These are phyloP conservation scores for Paraurostyla sp. DNA, from an alignment of 73 alveolate species.

Conservation along the genomic window DNA sequence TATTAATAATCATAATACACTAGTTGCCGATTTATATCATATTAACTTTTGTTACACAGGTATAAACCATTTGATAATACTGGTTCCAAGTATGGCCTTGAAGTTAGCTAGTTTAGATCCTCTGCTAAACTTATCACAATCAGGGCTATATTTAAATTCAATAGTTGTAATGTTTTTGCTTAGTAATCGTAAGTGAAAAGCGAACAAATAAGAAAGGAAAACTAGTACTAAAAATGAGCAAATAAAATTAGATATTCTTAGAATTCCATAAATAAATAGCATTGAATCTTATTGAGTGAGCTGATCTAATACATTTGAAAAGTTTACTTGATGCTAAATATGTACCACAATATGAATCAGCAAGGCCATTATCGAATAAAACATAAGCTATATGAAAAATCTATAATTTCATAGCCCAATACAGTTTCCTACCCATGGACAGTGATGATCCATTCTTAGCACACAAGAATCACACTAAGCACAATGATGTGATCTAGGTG, in stretches of 20 bases:
- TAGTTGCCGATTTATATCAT: no score
- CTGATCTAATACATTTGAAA: neutral
- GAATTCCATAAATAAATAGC: neutral
- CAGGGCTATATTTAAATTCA: neutral
- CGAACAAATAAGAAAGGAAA: neutral
- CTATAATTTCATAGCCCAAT: conserved; percentile 86
- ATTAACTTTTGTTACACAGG: neutral
- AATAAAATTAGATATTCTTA: neutral
- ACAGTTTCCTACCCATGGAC: conserved; percentile 92
- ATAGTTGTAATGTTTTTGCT: conserved; percentile 3
- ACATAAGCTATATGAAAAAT: conserved; percentile 65
- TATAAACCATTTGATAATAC: neutral
- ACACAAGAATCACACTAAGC: conserved; percentile 86
- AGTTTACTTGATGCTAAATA: neutral
- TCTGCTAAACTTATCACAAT: neutral
- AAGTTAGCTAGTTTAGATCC: neutral
- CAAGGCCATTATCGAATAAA: neutral
- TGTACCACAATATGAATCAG: neutral
- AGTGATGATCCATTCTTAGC: conserved; percentile 94
- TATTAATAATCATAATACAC: no score
- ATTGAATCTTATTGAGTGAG: neutral
- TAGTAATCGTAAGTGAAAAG: neutral
- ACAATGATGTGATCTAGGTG: conserved; percentile 92
- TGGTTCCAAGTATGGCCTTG: neutral
- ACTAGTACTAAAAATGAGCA: neutral